Conservation (phyloP, 1,284 basidiomycete genomes). For the Athelia psychrophila region DNA sequence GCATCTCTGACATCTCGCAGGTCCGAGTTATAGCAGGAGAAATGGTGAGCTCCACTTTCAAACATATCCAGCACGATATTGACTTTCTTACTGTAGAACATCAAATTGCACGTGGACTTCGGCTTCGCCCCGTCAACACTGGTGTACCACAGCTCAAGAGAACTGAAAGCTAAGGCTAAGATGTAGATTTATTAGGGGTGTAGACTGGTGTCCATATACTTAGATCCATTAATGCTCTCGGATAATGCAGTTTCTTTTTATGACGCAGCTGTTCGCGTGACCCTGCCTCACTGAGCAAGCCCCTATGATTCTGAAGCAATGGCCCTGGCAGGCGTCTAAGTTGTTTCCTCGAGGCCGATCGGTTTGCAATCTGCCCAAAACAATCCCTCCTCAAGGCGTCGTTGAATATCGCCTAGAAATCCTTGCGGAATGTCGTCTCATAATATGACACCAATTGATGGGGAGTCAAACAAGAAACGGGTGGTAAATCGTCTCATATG, state of each 20-base stretch:
- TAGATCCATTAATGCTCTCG: too few relatives aligned
- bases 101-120: conserved; percentile 68
- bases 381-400: too few relatives aligned
- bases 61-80: conserved; percentile 8
- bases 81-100: conserved; percentile 39
- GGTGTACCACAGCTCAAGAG: conserved; percentile 56
- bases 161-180: conserved; percentile 41
- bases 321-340: too few relatives aligned
- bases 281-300: too few relatives aligned
- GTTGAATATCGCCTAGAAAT: too few relatives aligned
- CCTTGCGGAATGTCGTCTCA: conserved; percentile 33
- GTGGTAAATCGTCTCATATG: conserved; percentile 58
- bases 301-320: too few relatives aligned
- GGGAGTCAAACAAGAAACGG: conserved; percentile 78
- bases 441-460: conserved; percentile 66
- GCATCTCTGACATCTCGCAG: conserved; percentile 30
- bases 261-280: too few relatives aligned
- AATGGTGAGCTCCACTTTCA: conserved; percentile 40
- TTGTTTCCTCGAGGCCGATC: too few relatives aligned
- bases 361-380: too few relatives aligned
- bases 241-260: too few relatives aligned
- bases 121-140: conserved; percentile 82
- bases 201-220: too few relatives aligned
- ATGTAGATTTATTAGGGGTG: too few relatives aligned
- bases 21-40: conserved; percentile 80